Base-by-base conservation (phyloP, 2,329 filamentous ascomycete genomes). In the Dothiorella sarmentorum region DNA sequence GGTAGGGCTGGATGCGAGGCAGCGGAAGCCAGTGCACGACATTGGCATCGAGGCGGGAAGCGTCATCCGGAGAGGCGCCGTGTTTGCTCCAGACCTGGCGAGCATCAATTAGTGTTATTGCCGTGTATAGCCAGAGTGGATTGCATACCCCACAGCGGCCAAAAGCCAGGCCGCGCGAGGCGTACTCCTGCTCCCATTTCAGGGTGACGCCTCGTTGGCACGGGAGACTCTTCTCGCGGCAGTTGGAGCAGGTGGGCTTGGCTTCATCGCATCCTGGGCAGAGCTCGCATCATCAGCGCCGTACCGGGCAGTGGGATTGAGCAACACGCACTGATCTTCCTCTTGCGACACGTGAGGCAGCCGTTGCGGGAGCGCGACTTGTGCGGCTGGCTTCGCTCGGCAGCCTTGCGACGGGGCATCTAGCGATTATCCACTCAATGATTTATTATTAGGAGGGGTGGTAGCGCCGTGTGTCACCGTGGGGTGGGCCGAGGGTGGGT, bases 91-190 rank as follows among this genome's bases (percentile, higher is more conserved):
- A 76, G 33, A 76, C 42, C 55, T 57, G 31, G 7, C 1, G n/a
- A 10, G 4, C 15, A 22, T 57, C 33, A 57, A n/a, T 33, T 11
- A 10, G 13, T 31, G 42, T n/a, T n/a, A n/a, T n/a, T n/a, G n/a
- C 35, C 2, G 3, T 20, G 11, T 29, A 7, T 1, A 26, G 42
- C 6, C 4, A 24, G n/a, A 7, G 7, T 11, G 22, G 7, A 17
- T 15, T 18, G 17, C 55, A 7, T 37, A 57, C 69, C 33, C 75
- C 75, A 22, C 73, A 66, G 53, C 75, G 67, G 4, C 75, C 75
- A 64, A 77, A 77, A 4, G 75, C 75, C 53, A 75, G 62, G 10
- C 75, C 75, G 7, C 72, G 72, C 53, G 67, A 73, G 53, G 63
- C 63, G 61, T 75, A 77, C 58, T 77, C 75, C 2, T 42, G 69